phyloP scores from a whole-genome alignment of 2,329 filamentous ascomycete species.

The Alternaria incomplexa region DNA sequence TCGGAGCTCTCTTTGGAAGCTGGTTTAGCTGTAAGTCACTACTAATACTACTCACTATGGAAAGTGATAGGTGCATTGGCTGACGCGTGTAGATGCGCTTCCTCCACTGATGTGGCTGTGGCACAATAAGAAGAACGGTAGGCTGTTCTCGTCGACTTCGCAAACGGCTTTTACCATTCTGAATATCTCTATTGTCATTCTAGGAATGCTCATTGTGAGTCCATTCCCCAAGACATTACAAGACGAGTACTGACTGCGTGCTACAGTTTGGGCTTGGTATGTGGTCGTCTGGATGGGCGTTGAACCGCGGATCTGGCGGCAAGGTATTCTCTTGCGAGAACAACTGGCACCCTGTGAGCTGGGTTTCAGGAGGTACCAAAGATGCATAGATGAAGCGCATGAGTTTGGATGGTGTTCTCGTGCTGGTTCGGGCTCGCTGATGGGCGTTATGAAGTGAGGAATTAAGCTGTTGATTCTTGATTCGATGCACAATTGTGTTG shows the following conservation, averaged over 20 bases:
- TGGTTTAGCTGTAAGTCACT: conserved; percentile 66
- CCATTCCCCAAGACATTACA: not conserved
- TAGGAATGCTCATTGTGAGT: conserved; percentile 41
- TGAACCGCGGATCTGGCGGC: conserved; percentile 30
- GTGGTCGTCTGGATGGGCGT: conserved; percentile 35
- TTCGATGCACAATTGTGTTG: not conserved
- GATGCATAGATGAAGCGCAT: not conserved
- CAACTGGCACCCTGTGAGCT: conserved; percentile 35
- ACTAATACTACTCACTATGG: not conserved
- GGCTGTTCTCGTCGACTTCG: conserved; percentile 45
- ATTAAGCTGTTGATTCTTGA: too few relatives aligned
- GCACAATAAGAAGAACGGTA: conserved; percentile 50
- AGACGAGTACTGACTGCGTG: not conserved
- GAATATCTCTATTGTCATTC: conserved; percentile 52
- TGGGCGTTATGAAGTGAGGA: too few relatives aligned
- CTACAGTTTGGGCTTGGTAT: conserved; percentile 37
- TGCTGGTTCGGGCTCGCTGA: not conserved
- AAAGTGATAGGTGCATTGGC: not conserved
- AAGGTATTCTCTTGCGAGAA: conserved; percentile 39
- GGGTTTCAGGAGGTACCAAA: conserved; percentile 9
- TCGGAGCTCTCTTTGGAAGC: conserved; percentile 65
- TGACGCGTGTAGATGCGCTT: conserved; percentile 43
- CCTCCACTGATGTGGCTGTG: conserved; percentile 56
- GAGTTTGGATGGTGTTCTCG: not conserved
- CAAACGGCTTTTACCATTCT: conserved; percentile 55